Percentiles rank a stretch among this genome's conserved stretches.
These are phyloP conservation scores for Colletotrichum eleusines DNA, from an alignment of 2,329 filamentous ascomycete species.

Conservation along the genomic window DNA sequence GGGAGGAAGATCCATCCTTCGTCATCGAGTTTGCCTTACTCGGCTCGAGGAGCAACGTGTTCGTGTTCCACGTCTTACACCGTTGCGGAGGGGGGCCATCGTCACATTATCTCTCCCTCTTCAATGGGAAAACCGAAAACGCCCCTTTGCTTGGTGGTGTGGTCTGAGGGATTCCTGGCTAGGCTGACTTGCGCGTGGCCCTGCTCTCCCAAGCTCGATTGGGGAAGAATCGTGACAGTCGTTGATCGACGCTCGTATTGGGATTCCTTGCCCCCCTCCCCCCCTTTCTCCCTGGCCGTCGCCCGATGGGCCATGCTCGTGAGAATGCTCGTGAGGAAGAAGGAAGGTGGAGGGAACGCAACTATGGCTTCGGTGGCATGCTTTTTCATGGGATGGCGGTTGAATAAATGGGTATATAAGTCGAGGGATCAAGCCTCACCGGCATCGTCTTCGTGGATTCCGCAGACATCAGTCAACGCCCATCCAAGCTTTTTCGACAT, in stretches of 20 bases:
- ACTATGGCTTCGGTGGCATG: slow-evolving; percentile 1
- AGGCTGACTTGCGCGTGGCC: background rate
- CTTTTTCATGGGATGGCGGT: too few relatives aligned
- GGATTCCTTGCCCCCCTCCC: background rate
- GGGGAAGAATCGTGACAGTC: slow-evolving; percentile 14
- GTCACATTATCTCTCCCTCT: slow-evolving; percentile 14
- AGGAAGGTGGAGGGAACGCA: too few relatives aligned
- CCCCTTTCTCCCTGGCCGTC: too few relatives aligned
- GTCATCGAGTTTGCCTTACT: background rate
- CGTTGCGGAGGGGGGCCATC: background rate
- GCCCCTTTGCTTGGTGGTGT: background rate
- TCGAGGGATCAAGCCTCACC: background rate
- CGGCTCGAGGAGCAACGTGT: background rate
- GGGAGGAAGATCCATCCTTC: background rate
- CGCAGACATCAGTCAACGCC: background rate
- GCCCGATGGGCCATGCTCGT: background rate
- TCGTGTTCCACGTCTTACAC: slow-evolving; percentile 21
- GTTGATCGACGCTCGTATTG: slow-evolving; percentile 30
- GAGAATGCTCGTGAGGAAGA: too few relatives aligned
- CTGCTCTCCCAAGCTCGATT: background rate
- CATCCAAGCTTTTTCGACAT: background rate
- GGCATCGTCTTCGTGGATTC: too few relatives aligned
- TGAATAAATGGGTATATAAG: background rate
- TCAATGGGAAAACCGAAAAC: too few relatives aligned
- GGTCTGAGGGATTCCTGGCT: background rate